These are phyloP conservation scores for Metarhizium brunneum DNA, from an alignment of 2,329 filamentous ascomycete genomes.

Conservation along the genomic window DNA sequence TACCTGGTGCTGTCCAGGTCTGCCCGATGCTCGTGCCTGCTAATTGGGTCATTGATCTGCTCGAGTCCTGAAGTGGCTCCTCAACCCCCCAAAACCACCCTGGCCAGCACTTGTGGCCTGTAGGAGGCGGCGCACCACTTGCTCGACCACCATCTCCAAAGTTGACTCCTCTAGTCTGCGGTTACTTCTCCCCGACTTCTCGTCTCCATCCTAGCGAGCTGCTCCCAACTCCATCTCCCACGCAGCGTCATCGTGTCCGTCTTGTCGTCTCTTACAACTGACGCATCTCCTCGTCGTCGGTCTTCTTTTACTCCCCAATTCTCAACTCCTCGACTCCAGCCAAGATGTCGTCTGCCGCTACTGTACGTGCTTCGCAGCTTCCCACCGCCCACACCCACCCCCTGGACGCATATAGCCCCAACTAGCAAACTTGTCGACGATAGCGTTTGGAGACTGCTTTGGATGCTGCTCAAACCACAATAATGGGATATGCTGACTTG, in stretches of 20 bases:
- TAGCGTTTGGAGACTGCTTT: conserved; percentile 3
- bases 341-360: conserved; percentile 18
- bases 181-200: conserved; percentile 4
- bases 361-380: conserved; percentile 7
- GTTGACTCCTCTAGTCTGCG: neutral
- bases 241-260: conserved; percentile 6
- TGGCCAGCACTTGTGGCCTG: too few species aligned
- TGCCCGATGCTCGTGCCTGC: conserved; percentile 1
- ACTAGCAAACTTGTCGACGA: conserved; percentile 2
- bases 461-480: conserved; percentile 1
- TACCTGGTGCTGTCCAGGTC: neutral
- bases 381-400: neutral
- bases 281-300: conserved; percentile 9
- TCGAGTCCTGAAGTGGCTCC: neutral
- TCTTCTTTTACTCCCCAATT: conserved; percentile 6
- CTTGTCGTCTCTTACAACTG: conserved; percentile 5
- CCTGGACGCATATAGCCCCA: neutral
- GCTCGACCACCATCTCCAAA: conserved; percentile 6
- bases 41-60: neutral
- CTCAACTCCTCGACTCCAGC: conserved; percentile 6
- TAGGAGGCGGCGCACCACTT: neutral
- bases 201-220: conserved; percentile 8
- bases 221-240: conserved; percentile 3
- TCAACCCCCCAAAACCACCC: neutral
- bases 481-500: conserved; percentile 19